Evolutionary conservation across 1,139 yeast species (phyloP).

Genomic region (Yamadazyma atmosphaerica): DNA sequence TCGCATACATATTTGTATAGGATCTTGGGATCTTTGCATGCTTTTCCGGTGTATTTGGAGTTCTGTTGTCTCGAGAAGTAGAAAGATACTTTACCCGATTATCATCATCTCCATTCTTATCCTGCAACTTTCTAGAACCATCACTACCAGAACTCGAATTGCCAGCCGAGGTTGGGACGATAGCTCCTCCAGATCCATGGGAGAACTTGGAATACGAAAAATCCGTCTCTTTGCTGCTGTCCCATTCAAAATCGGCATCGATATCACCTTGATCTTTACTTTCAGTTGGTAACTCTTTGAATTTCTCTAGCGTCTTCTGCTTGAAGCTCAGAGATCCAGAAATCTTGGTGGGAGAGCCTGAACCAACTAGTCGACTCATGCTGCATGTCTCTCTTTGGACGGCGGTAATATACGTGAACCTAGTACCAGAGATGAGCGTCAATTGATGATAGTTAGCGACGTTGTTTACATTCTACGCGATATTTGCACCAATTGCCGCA

Average conservation of each 20-base stretch:
- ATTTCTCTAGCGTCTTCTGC: background rate
- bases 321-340: background rate
- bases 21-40: too few relatives aligned
- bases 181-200: constrained; percentile 27
- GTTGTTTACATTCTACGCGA: constrained; percentile 1
- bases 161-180: background rate
- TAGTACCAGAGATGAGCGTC: too few relatives aligned
- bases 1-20: constrained; percentile 14
- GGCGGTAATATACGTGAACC: background rate
- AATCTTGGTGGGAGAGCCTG: background rate
- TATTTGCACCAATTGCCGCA: constrained; percentile 2
- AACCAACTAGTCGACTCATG: background rate
- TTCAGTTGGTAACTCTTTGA: constrained; percentile 3
- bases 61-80: too few relatives aligned
- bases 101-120: constrained; percentile 15
- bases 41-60: too few relatives aligned
- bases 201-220: constrained; percentile 42
- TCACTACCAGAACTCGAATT: background rate
- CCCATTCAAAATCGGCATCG: constrained; percentile 19
- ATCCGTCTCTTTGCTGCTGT: constrained; percentile 14
- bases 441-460: too few relatives aligned
- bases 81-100: constrained; percentile 9
- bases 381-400: background rate
- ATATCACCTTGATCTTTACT: constrained; percentile 23
- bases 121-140: constrained; percentile 20